Base-by-base conservation (phyloP, 768 basidiomycete species). In the Naganishia friedmannii region DNA sequence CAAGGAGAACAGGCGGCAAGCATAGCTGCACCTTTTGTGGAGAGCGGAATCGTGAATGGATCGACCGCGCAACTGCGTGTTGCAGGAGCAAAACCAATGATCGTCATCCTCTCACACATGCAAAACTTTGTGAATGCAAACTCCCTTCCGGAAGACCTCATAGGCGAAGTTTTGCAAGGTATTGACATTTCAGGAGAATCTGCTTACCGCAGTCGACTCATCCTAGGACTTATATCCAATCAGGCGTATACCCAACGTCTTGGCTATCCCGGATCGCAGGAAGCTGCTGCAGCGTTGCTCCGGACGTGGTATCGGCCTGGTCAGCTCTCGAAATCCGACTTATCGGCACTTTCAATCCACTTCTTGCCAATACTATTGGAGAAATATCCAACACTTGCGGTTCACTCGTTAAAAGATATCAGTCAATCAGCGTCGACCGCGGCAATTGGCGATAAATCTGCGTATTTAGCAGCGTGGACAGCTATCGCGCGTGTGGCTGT, bases 341-440 rank as follows among this genome's bases (percentile, higher is more conserved):
- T 63, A 15, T 45, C 60, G n/a, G 60, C 60, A 42, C 39, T 69
- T 39, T 13, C 57, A 37, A 63, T 69, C n/a, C 68, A 53, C 31
- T 31, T 60, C 19, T 29, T 63, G n/a, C 68, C 68, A 28, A n/a
- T 48, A 2, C 29, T 69, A 7, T 53, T 69, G 15, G 56, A 69
- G 23, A 32, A 26, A 15, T 34, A 63, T 21, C 42, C 68, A 28
- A 17, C 42, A 13, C 15, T 69, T 4, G 46, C 48, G 48, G n/a
- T n/a, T 10, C 26, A 26, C 2, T 26, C 42, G 2, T 34, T 63
- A 34, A 42, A 63, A n/a, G 39, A 63, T 26, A 26, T 63, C 21
- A 39, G 60, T 17, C 19, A 26, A 45, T 42, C 23, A 21, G 28
- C 39, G 39, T 26, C 60, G 15, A n/a, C 37, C 23, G 23, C 39